Evolutionary conservation across 2,329 filamentous ascomycete genomes (phyloP).

Genomic region (Botrytis elliptica): DNA sequence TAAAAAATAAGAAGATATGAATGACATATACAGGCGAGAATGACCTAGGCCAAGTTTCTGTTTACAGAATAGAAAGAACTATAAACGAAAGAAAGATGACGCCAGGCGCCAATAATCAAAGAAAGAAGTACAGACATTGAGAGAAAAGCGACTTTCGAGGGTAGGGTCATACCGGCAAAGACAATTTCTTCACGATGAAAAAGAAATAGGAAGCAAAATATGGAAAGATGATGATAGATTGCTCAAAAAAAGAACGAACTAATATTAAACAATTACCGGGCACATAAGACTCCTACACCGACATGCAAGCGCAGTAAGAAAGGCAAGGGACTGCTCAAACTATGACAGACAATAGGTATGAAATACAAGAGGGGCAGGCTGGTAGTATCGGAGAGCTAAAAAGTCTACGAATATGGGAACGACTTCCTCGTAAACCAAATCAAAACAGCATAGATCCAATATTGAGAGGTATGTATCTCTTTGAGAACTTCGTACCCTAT

Average conservation of each 20-base stretch:
- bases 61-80: background rate
- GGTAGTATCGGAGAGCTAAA: background rate
- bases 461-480: background rate
- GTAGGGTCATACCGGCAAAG: background rate
- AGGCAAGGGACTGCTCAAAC: background rate
- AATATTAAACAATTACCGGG: background rate
- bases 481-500: background rate
- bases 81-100: background rate
- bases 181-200: background rate
- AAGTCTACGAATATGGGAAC: rapidly evolving
- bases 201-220: background rate
- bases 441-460: background rate
- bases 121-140: background rate
- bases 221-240: background rate
- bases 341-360: background rate
- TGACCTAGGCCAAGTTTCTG: background rate
- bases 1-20: background rate
- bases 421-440: background rate
- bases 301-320: background rate
- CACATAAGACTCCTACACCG: background rate
- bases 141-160: background rate
- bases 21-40: background rate
- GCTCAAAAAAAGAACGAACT: background rate
- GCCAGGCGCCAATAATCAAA: background rate
- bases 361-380: background rate